These are phyloP conservation scores for Dissophora ornata DNA, from an alignment of 192 early-diverging fungal species.

Conservation along the genomic window DNA sequence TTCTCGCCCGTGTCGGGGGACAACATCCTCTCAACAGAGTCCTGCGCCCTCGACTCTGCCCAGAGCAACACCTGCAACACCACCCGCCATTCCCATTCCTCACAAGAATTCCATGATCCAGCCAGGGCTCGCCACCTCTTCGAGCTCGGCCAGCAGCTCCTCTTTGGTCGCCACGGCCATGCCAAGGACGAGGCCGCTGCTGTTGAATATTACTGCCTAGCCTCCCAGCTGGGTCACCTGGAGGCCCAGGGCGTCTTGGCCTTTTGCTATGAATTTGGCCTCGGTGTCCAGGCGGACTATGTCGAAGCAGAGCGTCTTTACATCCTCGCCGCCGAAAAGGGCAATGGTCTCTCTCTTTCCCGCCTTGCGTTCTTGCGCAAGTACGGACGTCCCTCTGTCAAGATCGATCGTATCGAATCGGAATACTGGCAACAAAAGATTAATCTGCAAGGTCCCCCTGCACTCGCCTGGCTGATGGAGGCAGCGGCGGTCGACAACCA, in stretches of 20 bases:
- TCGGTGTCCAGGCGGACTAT: slow-evolving; percentile 74
- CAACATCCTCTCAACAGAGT: slow-evolving; percentile 18
- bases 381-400: slow-evolving; percentile 82
- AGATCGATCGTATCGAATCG: slow-evolving; percentile 84
- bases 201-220: slow-evolving; percentile 62
- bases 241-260: slow-evolving; percentile 74
- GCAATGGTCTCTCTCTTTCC: slow-evolving; percentile 73
- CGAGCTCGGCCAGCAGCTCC: slow-evolving; percentile 42
- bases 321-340: slow-evolving; percentile 67
- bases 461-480: slow-evolving; percentile 71
- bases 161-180: slow-evolving; percentile 65
- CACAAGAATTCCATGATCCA: slow-evolving; percentile 24
- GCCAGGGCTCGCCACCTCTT: slow-evolving; percentile 38
- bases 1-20: slow-evolving; percentile 18
- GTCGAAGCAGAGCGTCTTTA: slow-evolving; percentile 74
- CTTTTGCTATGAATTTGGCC: slow-evolving; percentile 89
- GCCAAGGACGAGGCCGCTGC: slow-evolving; percentile 60
- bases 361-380: slow-evolving; percentile 81
- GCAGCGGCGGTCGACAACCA: slow-evolving; percentile 68
- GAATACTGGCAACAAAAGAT: slow-evolving; percentile 79
- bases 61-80: neutral
- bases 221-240: slow-evolving; percentile 57
- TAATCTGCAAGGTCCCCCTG: slow-evolving; percentile 61
- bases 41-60: neutral
- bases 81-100: neutral